Evolutionary conservation across 2,329 filamentous ascomycete species (phyloP), one percentile per base, ranked within the genome.

Genomic region (Venturia oleaginea): DNA sequence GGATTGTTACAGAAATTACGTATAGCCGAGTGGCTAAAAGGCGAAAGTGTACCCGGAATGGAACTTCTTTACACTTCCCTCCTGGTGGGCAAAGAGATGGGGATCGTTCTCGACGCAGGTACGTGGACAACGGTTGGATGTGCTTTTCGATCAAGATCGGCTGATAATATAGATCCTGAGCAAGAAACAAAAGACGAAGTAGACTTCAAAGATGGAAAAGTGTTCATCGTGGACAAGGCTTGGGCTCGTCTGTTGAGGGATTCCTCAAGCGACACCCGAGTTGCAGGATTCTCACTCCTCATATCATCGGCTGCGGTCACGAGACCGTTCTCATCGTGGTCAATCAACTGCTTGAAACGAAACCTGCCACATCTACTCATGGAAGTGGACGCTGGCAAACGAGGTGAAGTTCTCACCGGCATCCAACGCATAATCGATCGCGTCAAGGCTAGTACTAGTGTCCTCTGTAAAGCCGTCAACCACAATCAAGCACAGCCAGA

Each of bases 361-460:
- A 85, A 90, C 65, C 76, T 97, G 3, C 81, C 84, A 0, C 83
- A 87, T 19, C 85, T 93, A 67, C 88, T 95, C 72, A 85, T 91
- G 3, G 92, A 97, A 67, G 86, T 90, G 0, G 92, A 97, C 72
- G 87, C 93, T 6, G 91, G 93, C 70, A 89, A 92, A 68, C 86
- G 94, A 65, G 88, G 92, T 65, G 91, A 96, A 69, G 46, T 65
- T 17, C 61, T 65, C 32, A 86, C 86, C 30, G 84, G 90, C 67
- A 85, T 88, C 2, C 87, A 90, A 67, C 86, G 87, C 69, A 85
- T 97, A 73, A 84, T 92, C 65, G 87, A 89, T 69, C 86, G 92
- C 54, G 78, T 96, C 4, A 83, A 88, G 68, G 86, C 86, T 30
- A 84, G 87, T 11, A 84, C 88, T 22, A 80, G 82, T 22, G 80